Evolutionary conservation across 257 asterid genomes (phyloP).

Genomic region (Plantago major): DNA sequence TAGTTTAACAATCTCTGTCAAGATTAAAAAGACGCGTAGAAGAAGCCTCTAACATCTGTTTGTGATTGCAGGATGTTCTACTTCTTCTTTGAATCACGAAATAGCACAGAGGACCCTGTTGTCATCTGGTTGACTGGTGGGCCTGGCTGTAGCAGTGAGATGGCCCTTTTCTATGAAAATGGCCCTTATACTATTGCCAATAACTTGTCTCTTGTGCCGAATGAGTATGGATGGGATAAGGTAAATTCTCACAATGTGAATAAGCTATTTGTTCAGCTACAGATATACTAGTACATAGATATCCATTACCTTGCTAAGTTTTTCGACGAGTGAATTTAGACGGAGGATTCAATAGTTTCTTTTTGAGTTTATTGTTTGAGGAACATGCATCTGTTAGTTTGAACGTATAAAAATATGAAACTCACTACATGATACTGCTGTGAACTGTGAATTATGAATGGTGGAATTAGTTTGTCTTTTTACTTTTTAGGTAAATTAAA

Average conservation of each 20-base stretch:
- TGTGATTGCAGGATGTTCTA: conserved; percentile 75
- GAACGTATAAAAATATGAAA: too few species aligned
- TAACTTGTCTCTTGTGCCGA: conserved; percentile 68
- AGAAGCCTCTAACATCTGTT: conserved; percentile 15
- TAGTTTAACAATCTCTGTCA: too few species aligned
- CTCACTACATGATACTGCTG: too few species aligned
- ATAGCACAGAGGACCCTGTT: conserved; percentile 69
- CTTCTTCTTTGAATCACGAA: conserved; percentile 87
- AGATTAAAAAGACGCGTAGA: background rate
- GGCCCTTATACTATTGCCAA: conserved; percentile 78
- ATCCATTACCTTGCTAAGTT: too few species aligned
- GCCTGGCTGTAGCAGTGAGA: conserved; percentile 97
- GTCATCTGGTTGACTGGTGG: conserved; percentile 99
- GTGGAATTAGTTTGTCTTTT: too few species aligned
- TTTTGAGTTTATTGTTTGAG: too few species aligned
- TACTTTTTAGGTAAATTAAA: too few species aligned
- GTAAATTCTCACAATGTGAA: conserved; percentile 23
- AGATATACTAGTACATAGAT: background rate
- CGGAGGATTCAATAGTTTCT: too few species aligned
- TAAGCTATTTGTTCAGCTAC: conserved; percentile 2
- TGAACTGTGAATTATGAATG: too few species aligned
- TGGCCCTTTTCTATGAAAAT: conserved; percentile 94
- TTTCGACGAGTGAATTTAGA: too few species aligned
- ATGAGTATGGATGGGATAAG: conserved; percentile 79
- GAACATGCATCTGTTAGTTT: too few species aligned